A percentile compares a stretch with the other conserved stretches of the same genome.
These are phyloP conservation scores for Leishmania guyanensis DNA, from an alignment of 208 protist species.

Conservation along the genomic window DNA sequence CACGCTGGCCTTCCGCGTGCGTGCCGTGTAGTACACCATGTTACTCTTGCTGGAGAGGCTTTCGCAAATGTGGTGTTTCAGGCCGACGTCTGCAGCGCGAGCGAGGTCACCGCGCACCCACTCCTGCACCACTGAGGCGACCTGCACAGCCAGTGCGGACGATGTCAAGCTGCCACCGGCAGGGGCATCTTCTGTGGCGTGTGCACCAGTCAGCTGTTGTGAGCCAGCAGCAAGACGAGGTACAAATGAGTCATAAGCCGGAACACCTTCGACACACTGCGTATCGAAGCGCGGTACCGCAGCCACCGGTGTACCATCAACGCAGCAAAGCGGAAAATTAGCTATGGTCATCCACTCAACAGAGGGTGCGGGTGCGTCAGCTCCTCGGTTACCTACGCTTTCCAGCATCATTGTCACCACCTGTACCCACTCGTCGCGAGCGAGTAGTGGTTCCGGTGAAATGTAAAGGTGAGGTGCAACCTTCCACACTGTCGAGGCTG, in stretches of 20 bases:
- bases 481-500: not conserved
- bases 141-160: not conserved
- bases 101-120: conserved; percentile 23
- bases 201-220: not conserved
- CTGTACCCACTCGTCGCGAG: not conserved
- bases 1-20: not conserved
- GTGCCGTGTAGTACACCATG: conserved; percentile 16
- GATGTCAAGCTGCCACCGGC: not conserved
- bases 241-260: conserved; percentile 26
- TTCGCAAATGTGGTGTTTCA: conserved; percentile 2
- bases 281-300: conserved; percentile 17
- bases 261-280: conserved; percentile 12
- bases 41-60: not conserved
- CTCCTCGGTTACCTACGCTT: not conserved
- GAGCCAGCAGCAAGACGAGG: conserved; percentile 4
- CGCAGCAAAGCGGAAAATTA: conserved; percentile 11
- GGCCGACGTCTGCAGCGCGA: conserved; percentile 9
- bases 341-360: conserved; percentile 23
- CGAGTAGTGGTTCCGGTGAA: conserved; percentile 13
- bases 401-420: not conserved
- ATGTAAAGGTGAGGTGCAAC: conserved; percentile 15
- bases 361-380: not conserved
- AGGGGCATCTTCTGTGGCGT: not conserved
- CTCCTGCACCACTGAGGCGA: not conserved
- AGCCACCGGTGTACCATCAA: conserved; percentile 2